Base-by-base conservation (phyloP, 441 rosid genomes). In the Gossypium schwendimanii region DNA sequence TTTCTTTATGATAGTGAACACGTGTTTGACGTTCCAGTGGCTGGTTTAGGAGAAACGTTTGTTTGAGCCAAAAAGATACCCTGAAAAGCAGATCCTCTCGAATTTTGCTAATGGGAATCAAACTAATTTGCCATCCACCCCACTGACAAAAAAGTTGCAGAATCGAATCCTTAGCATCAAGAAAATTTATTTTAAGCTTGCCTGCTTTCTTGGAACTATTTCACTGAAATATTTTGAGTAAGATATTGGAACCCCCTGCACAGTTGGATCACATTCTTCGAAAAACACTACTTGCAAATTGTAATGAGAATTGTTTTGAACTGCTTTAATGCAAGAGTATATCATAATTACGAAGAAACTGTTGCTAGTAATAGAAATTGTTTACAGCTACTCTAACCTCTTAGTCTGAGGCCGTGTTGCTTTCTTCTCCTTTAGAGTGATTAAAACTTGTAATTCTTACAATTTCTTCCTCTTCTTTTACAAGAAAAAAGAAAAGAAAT, bases 1-100 rank as follows among this genome's bases (percentile, higher is more conserved):
- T 67, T 67, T 49, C 21, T 24, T 49, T 49, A 23, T 45, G 39
- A 67, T 15, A 50, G 71, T 67, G 71, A 50, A 36, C 8, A 50
- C 2, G 17, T 67, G 26, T 50, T 8, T 1, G 49, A 20, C 33
- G 69, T 20, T 18, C 31, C 10, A 18, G 31, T 44, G 24, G 67
- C 67, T 63, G 67, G 67, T 36, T 10, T 36, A 63, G 21, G 67
- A 39, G 11, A 21, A 6, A 11, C 10, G 39, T 4, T 63, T 0
- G 4, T 4, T 9, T 3, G 58, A 49, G 59, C 44, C 9, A 33
- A 49, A 49, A 67, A 26, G 58, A 65, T 50, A 52, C 6, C 61
- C 49, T 17, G 28, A 31, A 68, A 67, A 67, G 59, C 58, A 49
- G 24, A 26, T 49, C 12, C 54, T 45, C 36, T 12, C 10, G 33